Conservation (phyloP, 345 rosid species). For the Linum usitatissimum region DNA sequence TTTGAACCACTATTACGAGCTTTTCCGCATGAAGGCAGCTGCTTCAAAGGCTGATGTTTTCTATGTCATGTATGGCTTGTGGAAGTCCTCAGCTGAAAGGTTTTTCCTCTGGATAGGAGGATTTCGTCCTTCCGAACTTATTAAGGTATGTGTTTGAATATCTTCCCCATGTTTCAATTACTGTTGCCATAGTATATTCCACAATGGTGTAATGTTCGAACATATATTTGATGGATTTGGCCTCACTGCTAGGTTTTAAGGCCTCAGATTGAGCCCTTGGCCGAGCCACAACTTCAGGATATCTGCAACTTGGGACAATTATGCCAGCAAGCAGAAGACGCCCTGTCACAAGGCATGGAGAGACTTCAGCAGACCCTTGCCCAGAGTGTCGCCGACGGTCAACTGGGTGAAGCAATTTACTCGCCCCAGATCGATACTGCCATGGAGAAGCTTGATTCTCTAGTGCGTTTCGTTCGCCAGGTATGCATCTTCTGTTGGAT, state of each 20-base stretch:
- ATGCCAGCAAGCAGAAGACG: slow-evolving; percentile 97
- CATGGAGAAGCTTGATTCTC: slow-evolving; percentile 59
- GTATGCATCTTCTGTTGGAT: slow-evolving; percentile 24
- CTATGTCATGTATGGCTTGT: slow-evolving; percentile 72
- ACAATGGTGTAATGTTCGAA: too few species aligned
- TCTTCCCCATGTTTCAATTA: neutral
- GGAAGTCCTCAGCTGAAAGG: slow-evolving; percentile 87
- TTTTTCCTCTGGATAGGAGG: slow-evolving; percentile 96
- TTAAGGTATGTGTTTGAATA: slow-evolving; percentile 41
- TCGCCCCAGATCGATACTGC: slow-evolving; percentile 50
- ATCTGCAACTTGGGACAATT: slow-evolving; percentile 42
- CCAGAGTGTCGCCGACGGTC: slow-evolving; percentile 54
- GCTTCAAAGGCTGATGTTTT: slow-evolving; percentile 78
- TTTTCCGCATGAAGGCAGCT: slow-evolving; percentile 66
- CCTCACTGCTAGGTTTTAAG: slow-evolving; percentile 41
- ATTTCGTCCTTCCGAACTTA: slow-evolving; percentile 85
- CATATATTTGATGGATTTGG: neutral
- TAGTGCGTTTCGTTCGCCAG: slow-evolving; percentile 76
- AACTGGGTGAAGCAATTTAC: slow-evolving; percentile 42
- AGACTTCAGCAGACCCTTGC: slow-evolving; percentile 66
- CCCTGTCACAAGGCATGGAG: slow-evolving; percentile 87
- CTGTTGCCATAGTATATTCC: neutral
- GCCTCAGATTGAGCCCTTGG: slow-evolving; percentile 61
- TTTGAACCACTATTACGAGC: slow-evolving; percentile 69
- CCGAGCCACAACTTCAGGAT: slow-evolving; percentile 45